phyloP scores from a whole-genome alignment of 768 basidiomycete genomes.

The Suillus fuscotomentosus region DNA sequence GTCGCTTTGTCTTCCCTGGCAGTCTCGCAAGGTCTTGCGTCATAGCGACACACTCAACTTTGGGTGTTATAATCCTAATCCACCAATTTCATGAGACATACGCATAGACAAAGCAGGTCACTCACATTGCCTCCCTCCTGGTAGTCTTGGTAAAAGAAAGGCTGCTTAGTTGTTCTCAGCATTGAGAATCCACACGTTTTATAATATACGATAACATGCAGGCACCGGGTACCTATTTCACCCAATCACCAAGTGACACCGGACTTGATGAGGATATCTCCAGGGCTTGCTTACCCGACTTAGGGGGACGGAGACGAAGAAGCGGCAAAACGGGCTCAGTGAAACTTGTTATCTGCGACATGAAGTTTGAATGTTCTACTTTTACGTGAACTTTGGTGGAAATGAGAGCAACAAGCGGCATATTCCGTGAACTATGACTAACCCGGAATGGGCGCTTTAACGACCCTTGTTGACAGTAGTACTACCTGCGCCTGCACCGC shows the following conservation, averaged over 20 bases:
- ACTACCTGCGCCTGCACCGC: neutral
- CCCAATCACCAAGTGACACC: neutral
- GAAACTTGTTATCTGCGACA: neutral
- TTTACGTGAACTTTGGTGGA: neutral
- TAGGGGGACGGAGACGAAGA: neutral
- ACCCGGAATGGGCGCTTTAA: neutral
- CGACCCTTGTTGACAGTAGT: neutral
- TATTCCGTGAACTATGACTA: neutral
- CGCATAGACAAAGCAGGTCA: neutral
- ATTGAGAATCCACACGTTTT: neutral
- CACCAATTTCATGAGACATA: neutral
- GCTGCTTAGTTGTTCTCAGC: neutral
- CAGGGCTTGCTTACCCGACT: neutral
- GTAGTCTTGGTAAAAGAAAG: neutral
- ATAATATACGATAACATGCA: neutral
- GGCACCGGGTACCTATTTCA: neutral
- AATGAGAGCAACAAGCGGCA: neutral
- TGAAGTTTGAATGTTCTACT: neutral
- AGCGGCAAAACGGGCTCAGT: neutral
- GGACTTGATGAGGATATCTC: slow-evolving; percentile 1
- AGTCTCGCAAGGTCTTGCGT: slow-evolving; percentile 17
- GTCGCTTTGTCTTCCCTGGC: slow-evolving; percentile 18
- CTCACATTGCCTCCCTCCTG: neutral
- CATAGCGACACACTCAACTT: neutral
- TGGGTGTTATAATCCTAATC: slow-evolving; percentile 4